Conservation (phyloP, 345 rosid genomes). For the Hypericum androsaemum region DNA sequence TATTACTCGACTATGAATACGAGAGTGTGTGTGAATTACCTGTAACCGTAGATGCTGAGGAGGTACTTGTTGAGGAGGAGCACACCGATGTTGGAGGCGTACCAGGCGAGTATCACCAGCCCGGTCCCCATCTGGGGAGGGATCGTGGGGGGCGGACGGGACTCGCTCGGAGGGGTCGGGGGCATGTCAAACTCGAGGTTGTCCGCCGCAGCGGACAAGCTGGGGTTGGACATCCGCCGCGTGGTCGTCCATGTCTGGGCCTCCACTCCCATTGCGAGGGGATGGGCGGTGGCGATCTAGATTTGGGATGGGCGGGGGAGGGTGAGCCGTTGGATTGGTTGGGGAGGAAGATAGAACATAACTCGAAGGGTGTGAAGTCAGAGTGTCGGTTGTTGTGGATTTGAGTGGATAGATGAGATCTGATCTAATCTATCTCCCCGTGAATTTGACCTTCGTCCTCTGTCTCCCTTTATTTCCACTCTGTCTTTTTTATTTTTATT, state of each 20-base stretch:
- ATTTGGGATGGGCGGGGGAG: slow-evolving; percentile 23
- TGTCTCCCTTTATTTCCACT: too few species aligned
- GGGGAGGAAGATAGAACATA: slow-evolving; percentile 10
- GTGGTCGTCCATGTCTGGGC: slow-evolving; percentile 94
- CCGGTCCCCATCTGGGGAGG: slow-evolving; percentile 62
- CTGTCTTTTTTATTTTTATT: too few species aligned
- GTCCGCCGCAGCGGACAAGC: slow-evolving; percentile 19
- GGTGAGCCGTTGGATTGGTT: slow-evolving; percentile 34
- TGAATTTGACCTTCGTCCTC: too few species aligned
- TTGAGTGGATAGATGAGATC: too few species aligned
- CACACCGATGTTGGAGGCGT: slow-evolving; percentile 87
- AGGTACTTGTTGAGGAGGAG: slow-evolving; percentile 91
- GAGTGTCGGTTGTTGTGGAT: slow-evolving; percentile 32
- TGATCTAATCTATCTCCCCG: too few species aligned
- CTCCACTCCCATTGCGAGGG: slow-evolving; percentile 39
- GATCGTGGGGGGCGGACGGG: slow-evolving; percentile 29
- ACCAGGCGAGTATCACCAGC: slow-evolving; percentile 77
- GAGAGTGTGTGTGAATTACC: too few species aligned
- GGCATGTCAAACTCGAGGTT: slow-evolving; percentile 64
- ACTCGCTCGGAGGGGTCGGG: slow-evolving; percentile 75
- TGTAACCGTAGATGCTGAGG: slow-evolving; percentile 79
- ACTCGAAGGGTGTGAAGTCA: slow-evolving; percentile 15
- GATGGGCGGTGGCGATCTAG: slow-evolving; percentile 49
- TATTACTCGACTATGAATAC: too few species aligned
- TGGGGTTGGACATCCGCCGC: slow-evolving; percentile 92